phyloP scores from a whole-genome alignment of 83 land plant genomes.

The Thuja plicata region DNA sequence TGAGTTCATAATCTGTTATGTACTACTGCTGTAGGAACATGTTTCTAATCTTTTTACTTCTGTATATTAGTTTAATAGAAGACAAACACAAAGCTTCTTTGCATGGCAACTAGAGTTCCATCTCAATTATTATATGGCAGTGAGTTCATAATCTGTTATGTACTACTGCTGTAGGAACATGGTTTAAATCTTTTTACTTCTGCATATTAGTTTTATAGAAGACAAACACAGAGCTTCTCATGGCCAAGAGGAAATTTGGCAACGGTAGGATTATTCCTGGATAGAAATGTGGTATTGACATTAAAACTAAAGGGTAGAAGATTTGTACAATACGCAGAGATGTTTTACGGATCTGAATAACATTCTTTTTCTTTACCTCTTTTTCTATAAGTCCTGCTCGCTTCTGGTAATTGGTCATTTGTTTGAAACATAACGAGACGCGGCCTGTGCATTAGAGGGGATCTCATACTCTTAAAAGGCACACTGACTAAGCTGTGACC shows the following conservation, averaged over 20 bases:
- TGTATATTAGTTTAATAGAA: not conserved
- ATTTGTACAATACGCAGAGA: too few relatives aligned
- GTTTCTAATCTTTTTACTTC: not conserved
- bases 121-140: not conserved
- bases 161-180: not conserved
- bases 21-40: not conserved
- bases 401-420: too few relatives aligned
- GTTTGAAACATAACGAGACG: too few relatives aligned
- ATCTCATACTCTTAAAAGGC: too few relatives aligned
- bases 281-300: too few relatives aligned
- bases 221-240: not conserved
- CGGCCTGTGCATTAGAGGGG: too few relatives aligned
- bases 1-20: not conserved
- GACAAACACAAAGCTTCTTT: not conserved
- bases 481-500: too few relatives aligned
- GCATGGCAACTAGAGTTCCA: too few relatives aligned
- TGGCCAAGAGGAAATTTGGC: too few relatives aligned
- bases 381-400: not conserved
- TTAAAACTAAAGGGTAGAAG: too few relatives aligned
- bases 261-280: too few relatives aligned
- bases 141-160: not conserved
- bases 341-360: not conserved
- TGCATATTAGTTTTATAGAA: not conserved
- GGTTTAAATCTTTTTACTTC: not conserved
- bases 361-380: not conserved